Evolutionary conservation across 441 rosid genomes (phyloP).

Genomic region (Adansonia gregorii): DNA sequence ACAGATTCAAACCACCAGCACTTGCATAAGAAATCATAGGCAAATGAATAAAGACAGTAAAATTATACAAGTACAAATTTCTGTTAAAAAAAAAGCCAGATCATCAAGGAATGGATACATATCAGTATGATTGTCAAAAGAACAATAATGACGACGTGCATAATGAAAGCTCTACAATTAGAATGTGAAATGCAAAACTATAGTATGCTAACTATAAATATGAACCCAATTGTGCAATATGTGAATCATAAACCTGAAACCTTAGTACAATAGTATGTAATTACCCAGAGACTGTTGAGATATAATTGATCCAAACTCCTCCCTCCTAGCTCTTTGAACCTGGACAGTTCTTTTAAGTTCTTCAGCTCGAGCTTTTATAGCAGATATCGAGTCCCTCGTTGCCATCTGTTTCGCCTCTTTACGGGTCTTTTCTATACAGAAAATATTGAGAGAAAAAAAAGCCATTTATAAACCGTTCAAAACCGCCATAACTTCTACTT

Average conservation of each 20-base stretch:
- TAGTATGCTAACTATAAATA: constrained; percentile 1
- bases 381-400: constrained; percentile 61
- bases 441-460: constrained; percentile 23
- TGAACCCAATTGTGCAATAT: not conserved
- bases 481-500: not conserved
- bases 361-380: constrained; percentile 54
- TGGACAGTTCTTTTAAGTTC: constrained; percentile 54
- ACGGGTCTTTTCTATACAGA: constrained; percentile 70
- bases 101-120: not conserved
- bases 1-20: constrained; percentile 8
- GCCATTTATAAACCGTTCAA: not conserved
- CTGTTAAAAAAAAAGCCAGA: too few relatives aligned
- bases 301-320: constrained; percentile 52
- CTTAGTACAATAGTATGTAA: constrained; percentile 5
- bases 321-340: constrained; percentile 59
- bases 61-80: not conserved
- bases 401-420: constrained; percentile 78
- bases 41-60: not conserved
- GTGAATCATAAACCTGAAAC: not conserved
- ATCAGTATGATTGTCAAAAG: not conserved
- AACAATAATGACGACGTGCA: not conserved
- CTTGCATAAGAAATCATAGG: not conserved
- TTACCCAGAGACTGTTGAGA: constrained; percentile 62
- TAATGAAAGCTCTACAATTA: not conserved
- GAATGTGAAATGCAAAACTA: not conserved